Evolutionary conservation across 495 filamentous ascomycete species (phyloP).

Genomic region (Lasiosphaeria miniovina): DNA sequence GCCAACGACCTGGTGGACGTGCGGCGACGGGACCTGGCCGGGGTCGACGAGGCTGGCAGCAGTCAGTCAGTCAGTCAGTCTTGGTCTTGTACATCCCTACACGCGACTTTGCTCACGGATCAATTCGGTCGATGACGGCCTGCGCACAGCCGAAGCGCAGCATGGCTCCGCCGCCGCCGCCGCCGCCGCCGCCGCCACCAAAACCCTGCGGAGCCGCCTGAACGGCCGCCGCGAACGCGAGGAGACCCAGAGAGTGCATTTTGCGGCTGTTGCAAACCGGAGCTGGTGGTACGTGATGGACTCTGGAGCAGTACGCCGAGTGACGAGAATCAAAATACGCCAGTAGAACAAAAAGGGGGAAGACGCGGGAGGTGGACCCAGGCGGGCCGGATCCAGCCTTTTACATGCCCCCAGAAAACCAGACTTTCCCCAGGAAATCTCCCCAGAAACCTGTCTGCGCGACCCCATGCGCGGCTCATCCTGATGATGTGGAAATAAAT

Average conservation of each 20-base stretch:
- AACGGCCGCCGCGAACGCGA: neutral
- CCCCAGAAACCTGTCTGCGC: neutral
- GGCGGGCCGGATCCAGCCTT: neutral
- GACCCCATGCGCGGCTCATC: neutral
- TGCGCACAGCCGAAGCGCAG: constrained; percentile 12
- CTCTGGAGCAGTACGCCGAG: neutral
- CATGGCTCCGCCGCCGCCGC: constrained; percentile 3
- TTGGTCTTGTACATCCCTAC: neutral
- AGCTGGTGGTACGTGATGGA: neutral
- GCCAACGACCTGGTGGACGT: constrained; percentile 40
- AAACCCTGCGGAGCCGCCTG: neutral
- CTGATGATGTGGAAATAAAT: neutral
- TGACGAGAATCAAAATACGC: neutral
- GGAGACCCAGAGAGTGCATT: constrained; percentile 2
- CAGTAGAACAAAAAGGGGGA: neutral
- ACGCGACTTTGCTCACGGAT: neutral
- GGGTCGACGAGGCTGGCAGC: constrained; percentile 8
- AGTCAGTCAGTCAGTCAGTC: neutral
- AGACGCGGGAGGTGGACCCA: neutral
- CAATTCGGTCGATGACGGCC: constrained; percentile 11
- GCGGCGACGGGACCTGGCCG: constrained; percentile 8
- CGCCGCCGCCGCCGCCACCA: neutral
- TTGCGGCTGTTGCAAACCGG: neutral
- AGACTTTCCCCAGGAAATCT: too few relatives aligned
- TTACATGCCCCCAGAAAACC: neutral